Base-by-base conservation (phyloP, 148 eudicot species). In the Rhododendron griersonianum region DNA sequence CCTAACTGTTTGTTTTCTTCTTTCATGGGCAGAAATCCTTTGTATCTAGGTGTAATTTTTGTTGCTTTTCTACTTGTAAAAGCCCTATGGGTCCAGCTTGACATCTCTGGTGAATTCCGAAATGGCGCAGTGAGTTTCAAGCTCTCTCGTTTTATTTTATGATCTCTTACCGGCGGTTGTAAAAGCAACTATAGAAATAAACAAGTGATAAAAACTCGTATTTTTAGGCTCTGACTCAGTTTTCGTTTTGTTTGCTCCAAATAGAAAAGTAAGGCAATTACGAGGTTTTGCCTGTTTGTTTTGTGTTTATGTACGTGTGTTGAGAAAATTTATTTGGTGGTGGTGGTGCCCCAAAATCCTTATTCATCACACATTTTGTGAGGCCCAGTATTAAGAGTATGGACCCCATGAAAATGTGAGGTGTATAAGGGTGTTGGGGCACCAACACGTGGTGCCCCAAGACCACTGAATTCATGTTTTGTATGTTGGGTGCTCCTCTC, bases 1-100 rank as follows among this genome's bases (percentile, higher is more conserved):
- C n/a, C 84, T 41, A 87, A 57, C 47, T 41, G 19, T 77, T 71
- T 61, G 13, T 83, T 25, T 33, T 79, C 55, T 82, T 50, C 78
- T 55, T 80, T 76, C 76, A 71, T 93, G 87, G 83, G 82, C 94
- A 98, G 99, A 91, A 98, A 98, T 89, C 99, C 99, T 87, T 90
- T 95, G 83, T 98, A 93, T 90, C 82, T 98, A 82, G 89, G 89
- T 2, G 87, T 95, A 75, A 92, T 98, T 50, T 98, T 98, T 82
- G 98, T 95, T 78, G 96, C 81, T 23, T 98, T 89, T 89, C 91
- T 98, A 53, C 91, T 98, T 59, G 69, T 85, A 82, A 98, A 94
- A 91, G 99, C 99, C 76, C 88, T 95, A 63, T 98, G 98, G 98
- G 99, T 98, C 87, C 99, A 98, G 87, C 92, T 98, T 87, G 99